phyloP scores from a whole-genome alignment of 768 basidiomycete species.

The Sporobolomyces pararoseus region DNA sequence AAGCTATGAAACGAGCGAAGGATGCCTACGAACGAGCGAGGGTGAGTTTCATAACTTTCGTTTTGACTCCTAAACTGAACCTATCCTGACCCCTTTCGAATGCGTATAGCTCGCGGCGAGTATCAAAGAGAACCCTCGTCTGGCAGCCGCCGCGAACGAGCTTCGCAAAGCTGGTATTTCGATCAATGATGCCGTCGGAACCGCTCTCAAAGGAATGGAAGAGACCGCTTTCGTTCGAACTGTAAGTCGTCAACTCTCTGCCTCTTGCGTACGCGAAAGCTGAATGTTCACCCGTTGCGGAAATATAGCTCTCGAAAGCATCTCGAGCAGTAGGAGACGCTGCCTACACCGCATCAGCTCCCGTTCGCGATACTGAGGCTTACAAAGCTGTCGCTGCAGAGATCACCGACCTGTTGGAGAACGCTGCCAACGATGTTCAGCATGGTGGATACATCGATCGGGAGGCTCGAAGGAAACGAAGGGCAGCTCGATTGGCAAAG shows the following conservation, averaged over 20 bases:
- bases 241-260: background rate
- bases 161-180: slow-evolving; percentile 82
- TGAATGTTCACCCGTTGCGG: background rate
- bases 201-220: slow-evolving; percentile 87
- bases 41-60: slow-evolving; percentile 54
- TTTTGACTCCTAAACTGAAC: too few species aligned
- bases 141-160: slow-evolving; percentile 89
- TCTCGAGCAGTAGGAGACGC: slow-evolving; percentile 79
- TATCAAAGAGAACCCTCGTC: slow-evolving; percentile 89
- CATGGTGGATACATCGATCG: slow-evolving; percentile 71
- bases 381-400: slow-evolving; percentile 89
- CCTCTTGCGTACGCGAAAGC: too few species aligned
- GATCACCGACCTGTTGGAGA: slow-evolving; percentile 85
- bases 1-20: slow-evolving; percentile 85
- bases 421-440: slow-evolving; percentile 86
- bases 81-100: too few species aligned
- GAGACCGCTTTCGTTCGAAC: slow-evolving; percentile 82
- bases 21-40: slow-evolving; percentile 91
- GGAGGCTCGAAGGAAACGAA: slow-evolving; percentile 74
- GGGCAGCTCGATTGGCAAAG: slow-evolving; percentile 76
- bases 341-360: slow-evolving; percentile 84
- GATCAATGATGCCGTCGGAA: slow-evolving; percentile 87
- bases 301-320: slow-evolving; percentile 71
- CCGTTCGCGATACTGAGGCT: slow-evolving; percentile 91
- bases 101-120: slow-evolving; percentile 71